Evolutionary conservation across 176 grass and related monocot species (phyloP).

Genomic region (sorghum (Sorghum bicolor)): Sorghum_bicolor_NCBIv3 NC_012872.2:63285001-63285500

Average conservation of each 20-base stretch:
- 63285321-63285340: background rate
- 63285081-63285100: background rate
- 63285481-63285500: background rate
- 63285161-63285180: background rate
- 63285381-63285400: background rate
- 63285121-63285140: conserved; percentile 19
- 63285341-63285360: background rate
- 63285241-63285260: background rate
- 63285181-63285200: background rate
- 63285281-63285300: conserved; percentile 21
- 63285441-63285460: background rate
- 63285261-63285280: background rate
- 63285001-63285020: background rate
- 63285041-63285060: background rate
- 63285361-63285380: background rate
- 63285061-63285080: background rate
- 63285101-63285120: conserved; percentile 38
- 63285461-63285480: background rate
- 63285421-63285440: background rate
- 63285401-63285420: background rate
- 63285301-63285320: background rate
- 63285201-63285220: background rate
- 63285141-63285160: conserved; percentile 39
- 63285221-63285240: conserved; percentile 15
- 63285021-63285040: background rate